Base-by-base conservation (phyloP, 2,329 filamentous ascomycete genomes). In the Apiospora aurea region DNA sequence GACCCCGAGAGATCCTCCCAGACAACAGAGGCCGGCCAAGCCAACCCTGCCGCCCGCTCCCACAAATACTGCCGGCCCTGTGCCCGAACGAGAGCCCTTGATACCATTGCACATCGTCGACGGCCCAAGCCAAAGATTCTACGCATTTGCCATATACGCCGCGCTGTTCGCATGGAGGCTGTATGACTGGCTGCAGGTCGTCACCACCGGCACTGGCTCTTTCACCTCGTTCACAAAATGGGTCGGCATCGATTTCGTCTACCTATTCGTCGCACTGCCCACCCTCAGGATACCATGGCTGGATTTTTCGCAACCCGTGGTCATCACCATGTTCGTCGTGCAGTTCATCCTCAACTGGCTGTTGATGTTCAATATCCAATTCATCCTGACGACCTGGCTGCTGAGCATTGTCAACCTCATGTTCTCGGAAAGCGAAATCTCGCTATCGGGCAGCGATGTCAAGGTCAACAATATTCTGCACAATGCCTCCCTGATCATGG, bases 211-310 rank as follows among this genome's bases (percentile, higher is more conserved):
- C 75, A 90, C 93, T 72, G 92, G 94, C 78, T 97, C 95, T n/a
- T 92, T 96, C 74, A 93, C 91, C 88, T 88, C 96, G 68, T 98
- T 98, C 80, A 85, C 97, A 79, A 99, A 98, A 88, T 99, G 96
- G 96, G 89, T 94, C 74, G 87, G 91, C 72, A 89, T 99, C 74
- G 96, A 99, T 83, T 93, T 93, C 73, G 83, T 92, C 34, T 98
- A 95, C 81, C 86, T 98, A 74, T 97, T 97, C 81, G 61, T 73
- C 57, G 93, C 93, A 10, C 84, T 99, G 70, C 96, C 97, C 24
- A 89, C 93, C 76, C 82, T 99, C 77, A 91, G 94, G 80, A 97
- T 99, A 87, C 96, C 96, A 72, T 99, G 96, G 97, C 87, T 99
- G 72, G 95, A 98, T 85, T 94, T 96, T 85, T 94, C 94, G 61